Percentiles rank a stretch among this genome's conserved stretches.
Conservation (phyloP, 2,329 filamentous ascomycete genomes). For the Claviceps pusilla region DNA sequence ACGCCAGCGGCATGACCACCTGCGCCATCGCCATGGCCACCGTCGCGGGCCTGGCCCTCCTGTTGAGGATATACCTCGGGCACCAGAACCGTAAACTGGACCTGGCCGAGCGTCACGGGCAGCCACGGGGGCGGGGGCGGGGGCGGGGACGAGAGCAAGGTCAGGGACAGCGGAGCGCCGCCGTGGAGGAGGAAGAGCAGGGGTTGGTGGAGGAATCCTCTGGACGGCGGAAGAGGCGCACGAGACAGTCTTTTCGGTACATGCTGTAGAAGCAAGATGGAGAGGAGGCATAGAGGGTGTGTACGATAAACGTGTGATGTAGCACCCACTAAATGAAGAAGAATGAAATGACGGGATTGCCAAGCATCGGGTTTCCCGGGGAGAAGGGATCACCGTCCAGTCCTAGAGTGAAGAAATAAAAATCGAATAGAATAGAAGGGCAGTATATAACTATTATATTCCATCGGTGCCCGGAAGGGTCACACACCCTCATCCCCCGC, state of each 20-base stretch:
- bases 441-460: too few relatives aligned
- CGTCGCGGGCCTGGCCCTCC: conserved; percentile 40
- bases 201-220: conserved; percentile 18
- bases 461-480: too few relatives aligned
- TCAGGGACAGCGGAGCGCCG: conserved; percentile 6
- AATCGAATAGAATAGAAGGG: too few relatives aligned
- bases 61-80: conserved; percentile 37
- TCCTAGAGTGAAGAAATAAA: too few relatives aligned
- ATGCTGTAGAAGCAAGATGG: conserved; percentile 23
- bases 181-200: conserved; percentile 24
- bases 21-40: conserved; percentile 48
- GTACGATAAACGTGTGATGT: too few relatives aligned
- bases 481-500: too few relatives aligned
- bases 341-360: too few relatives aligned
- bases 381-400: too few relatives aligned
- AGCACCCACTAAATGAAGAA: too few relatives aligned
- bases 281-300: too few relatives aligned
- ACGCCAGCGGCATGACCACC: conserved; percentile 44
- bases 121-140: neutral
- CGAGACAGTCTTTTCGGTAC: conserved; percentile 25
- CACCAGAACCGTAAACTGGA: conserved; percentile 35
- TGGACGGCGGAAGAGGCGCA: conserved; percentile 9
- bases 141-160: too few relatives aligned
- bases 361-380: too few relatives aligned
- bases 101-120: conserved; percentile 8